A percentile compares a stretch with the other conserved stretches of the same genome.
phyloP scores from a whole-genome alignment of 805 yeast species.

The Tetrapisispora taiwanensis region DNA sequence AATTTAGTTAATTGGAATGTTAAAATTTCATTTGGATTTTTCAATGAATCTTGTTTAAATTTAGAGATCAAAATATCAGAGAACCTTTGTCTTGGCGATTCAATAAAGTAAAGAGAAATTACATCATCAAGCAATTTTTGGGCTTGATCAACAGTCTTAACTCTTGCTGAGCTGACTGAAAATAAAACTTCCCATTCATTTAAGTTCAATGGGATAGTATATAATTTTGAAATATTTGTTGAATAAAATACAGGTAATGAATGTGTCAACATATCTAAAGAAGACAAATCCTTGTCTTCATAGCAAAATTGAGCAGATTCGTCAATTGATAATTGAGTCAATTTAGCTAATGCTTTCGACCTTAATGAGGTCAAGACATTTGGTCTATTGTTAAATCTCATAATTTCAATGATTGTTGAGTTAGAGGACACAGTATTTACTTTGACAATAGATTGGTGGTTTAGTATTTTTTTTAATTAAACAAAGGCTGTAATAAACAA shows the following conservation, averaged over 20 bases:
- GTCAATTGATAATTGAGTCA: slow-evolving; percentile 12
- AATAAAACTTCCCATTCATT: slow-evolving; percentile 47
- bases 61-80: slow-evolving; percentile 28
- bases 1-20: slow-evolving; percentile 29
- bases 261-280: slow-evolving; percentile 14
- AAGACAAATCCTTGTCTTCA: background rate
- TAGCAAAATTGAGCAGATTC: background rate
- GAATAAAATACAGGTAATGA: slow-evolving; percentile 24
- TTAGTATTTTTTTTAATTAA: no score
- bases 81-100: slow-evolving; percentile 42
- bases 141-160: slow-evolving; percentile 32
- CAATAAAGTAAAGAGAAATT: slow-evolving; percentile 39
- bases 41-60: slow-evolving; percentile 27
- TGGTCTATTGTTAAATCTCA: slow-evolving; percentile 9
- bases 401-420: background rate
- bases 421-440: background rate
- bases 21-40: slow-evolving; percentile 33
- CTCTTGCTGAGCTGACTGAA: slow-evolving; percentile 37
- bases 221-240: slow-evolving; percentile 17
- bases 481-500: no score
- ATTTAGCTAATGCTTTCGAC: slow-evolving; percentile 18
- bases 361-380: slow-evolving; percentile 11
- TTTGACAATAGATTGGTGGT: no score
- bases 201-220: slow-evolving; percentile 35
- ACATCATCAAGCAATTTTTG: slow-evolving; percentile 31